These are phyloP conservation scores for Chlorella sp. DNA, from an alignment of 139 green algal species.

Conservation along the genomic window DNA sequence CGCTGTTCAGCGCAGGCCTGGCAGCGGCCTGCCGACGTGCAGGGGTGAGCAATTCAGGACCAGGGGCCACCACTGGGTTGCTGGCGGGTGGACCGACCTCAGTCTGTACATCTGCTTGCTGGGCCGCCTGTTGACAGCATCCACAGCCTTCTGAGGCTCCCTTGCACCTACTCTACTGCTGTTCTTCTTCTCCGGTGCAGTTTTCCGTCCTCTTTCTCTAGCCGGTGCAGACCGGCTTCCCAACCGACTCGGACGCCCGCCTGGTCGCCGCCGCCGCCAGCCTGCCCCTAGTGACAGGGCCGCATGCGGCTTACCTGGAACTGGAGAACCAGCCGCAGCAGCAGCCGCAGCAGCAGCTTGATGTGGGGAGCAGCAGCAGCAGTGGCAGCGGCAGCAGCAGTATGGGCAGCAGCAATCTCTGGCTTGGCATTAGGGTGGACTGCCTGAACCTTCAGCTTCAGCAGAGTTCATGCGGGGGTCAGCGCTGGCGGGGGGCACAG, in stretches of 20 bases:
- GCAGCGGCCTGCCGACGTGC: slow-evolving; percentile 48
- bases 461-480: too few relatives aligned
- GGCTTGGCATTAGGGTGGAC: too few relatives aligned
- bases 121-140: too few relatives aligned
- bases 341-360: background rate
- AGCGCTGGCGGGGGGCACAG: too few relatives aligned
- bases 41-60: background rate
- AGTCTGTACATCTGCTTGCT: background rate
- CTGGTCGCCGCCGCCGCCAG: slow-evolving; percentile 61
- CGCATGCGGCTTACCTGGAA: slow-evolving; percentile 28
- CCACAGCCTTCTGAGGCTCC: too few relatives aligned
- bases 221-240: slow-evolving; percentile 96
- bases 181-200: slow-evolving; percentile 48
- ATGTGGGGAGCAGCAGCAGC: too few relatives aligned
- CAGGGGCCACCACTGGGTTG: background rate
- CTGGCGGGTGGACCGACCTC: background rate
- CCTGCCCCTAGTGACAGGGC: background rate
- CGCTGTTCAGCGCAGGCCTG: slow-evolving; percentile 86
- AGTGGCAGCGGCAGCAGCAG: background rate
- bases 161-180: background rate
- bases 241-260: slow-evolving; percentile 78
- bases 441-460: too few relatives aligned
- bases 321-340: background rate
- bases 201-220: slow-evolving; percentile 88
- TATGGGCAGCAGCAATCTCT: background rate